Base-by-base conservation (phyloP, 2,329 filamentous ascomycete species). In the Emergomyces pasteurianus region DNA sequence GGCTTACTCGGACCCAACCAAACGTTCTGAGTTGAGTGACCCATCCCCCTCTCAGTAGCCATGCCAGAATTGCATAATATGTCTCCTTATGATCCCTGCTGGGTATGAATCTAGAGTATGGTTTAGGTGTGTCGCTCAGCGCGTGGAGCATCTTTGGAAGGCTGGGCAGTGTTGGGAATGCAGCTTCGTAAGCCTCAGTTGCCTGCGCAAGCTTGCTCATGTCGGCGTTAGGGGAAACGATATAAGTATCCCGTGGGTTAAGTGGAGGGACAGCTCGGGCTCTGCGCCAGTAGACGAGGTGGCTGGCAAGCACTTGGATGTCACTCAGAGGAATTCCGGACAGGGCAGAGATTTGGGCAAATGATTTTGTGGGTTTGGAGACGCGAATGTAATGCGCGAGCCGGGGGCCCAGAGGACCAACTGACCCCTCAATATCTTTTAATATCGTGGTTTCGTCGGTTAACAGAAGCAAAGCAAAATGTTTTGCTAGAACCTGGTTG, bases 271-370 rank as follows among this genome's bases (percentile, higher is more conserved):
- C 92, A 18, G 92, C 88, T 63, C 95, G 89, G 54, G 92, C 94
- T 61, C 92, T 87, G 28, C 94, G 86, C 92, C 92, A 97, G 76
- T 95, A 95, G 63, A 97, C 91, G 64, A 99, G 87, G 76, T 97
- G 94, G 61, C 90, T 88, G 10, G 92, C 91, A 64, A 95, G 89
- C 67, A 90, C 87, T 64, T 92, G 87, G 64, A 97, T 87, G 66
- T 95, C 89, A 38, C 84, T 81, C 1, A 94, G 80, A 3, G 88
- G 86, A 58, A 97, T 86, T 23, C 86, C 83, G 58, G 77, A 77
- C 1, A 69, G 65, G 4, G 72, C 70, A 67, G 81, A 92, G 65
- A 90, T 82, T 63, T 88, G 85, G 42, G 89, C 87, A 73, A 92
- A 91, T 0, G 81, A 84, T 65, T 86, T 86, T 1, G 81, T 85